Conservation (phyloP, 2,329 filamentous ascomycete genomes). For the Madurella mycetomatis region DNA sequence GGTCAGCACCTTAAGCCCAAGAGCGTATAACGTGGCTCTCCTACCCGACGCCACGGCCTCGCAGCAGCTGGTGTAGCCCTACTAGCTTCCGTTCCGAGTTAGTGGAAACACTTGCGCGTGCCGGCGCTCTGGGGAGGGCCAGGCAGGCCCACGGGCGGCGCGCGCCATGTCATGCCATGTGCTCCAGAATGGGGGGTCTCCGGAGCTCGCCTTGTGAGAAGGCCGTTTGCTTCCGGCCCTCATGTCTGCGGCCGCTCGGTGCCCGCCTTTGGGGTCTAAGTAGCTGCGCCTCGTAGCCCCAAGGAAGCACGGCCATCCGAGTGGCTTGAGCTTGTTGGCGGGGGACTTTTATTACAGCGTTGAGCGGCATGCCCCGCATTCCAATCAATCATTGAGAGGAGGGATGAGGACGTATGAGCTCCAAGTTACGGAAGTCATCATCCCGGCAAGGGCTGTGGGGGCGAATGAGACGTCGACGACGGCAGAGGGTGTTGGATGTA, state of each 20-base stretch:
- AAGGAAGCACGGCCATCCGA: not conserved
- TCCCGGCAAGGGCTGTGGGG: too few species aligned
- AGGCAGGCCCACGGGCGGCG: not conserved
- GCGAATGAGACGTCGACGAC: too few species aligned
- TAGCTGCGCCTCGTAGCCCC: not conserved
- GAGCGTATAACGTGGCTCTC: conserved; percentile 2
- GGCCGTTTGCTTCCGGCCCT: not conserved
- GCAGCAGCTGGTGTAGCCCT: conserved; percentile 8
- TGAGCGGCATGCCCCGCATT: not conserved
- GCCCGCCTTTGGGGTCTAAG: not conserved
- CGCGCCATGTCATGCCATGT: not conserved
- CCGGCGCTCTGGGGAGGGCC: not conserved
- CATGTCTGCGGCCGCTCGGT: not conserved
- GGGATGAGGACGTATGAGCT: too few species aligned
- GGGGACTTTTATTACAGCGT: not conserved
- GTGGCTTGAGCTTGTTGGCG: conserved; percentile 1
- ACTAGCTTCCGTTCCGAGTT: conserved; percentile 8
- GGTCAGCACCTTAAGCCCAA: conserved; percentile 18
- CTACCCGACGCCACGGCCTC: not conserved
- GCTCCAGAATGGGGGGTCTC: not conserved
- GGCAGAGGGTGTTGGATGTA: too few species aligned
- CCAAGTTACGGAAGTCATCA: too few species aligned
- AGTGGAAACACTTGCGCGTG: conserved; percentile 4
- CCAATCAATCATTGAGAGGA: too few species aligned
- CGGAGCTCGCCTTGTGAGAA: not conserved